Conservation (phyloP, 306 rosid species). For the Cicer yamashitae region DNA sequence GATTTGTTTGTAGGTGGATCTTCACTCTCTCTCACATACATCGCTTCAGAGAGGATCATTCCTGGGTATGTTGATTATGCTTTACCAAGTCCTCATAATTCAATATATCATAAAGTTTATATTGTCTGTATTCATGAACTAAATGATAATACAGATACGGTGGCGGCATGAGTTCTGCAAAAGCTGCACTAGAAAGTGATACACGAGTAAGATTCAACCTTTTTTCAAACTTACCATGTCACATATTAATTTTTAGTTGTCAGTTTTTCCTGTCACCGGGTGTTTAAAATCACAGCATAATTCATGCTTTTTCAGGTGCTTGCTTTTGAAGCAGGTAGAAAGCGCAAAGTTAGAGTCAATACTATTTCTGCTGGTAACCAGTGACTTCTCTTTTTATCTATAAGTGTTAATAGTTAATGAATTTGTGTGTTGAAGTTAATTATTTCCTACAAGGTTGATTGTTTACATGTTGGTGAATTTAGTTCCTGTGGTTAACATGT, state of each 20-base stretch:
- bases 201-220: constrained; percentile 65
- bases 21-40: constrained; percentile 90
- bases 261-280: not conserved
- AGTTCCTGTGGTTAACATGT: constrained; percentile 30
- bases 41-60: constrained; percentile 94
- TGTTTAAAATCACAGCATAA: constrained; percentile 10
- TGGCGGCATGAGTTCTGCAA: constrained; percentile 99
- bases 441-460: not conserved
- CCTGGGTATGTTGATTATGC: constrained; percentile 73
- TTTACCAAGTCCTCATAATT: constrained; percentile 17
- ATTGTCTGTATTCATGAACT: constrained; percentile 22
- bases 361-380: constrained; percentile 91
- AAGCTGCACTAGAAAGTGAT: constrained; percentile 97
- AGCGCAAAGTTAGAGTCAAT: constrained; percentile 84
- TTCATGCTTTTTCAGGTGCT: constrained; percentile 70
- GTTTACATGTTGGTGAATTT: constrained; percentile 13
- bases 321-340: constrained; percentile 99
- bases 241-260: not conserved
- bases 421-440: constrained; percentile 17
- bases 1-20: constrained; percentile 74
- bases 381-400: constrained; percentile 2
- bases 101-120: constrained; percentile 9
- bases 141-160: constrained; percentile 69
- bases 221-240: not conserved
- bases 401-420: not conserved